These are phyloP conservation scores for Casaregolazyma suthepensis DNA, from an alignment of 1,139 yeast genomes.

Conservation along the genomic window DNA sequence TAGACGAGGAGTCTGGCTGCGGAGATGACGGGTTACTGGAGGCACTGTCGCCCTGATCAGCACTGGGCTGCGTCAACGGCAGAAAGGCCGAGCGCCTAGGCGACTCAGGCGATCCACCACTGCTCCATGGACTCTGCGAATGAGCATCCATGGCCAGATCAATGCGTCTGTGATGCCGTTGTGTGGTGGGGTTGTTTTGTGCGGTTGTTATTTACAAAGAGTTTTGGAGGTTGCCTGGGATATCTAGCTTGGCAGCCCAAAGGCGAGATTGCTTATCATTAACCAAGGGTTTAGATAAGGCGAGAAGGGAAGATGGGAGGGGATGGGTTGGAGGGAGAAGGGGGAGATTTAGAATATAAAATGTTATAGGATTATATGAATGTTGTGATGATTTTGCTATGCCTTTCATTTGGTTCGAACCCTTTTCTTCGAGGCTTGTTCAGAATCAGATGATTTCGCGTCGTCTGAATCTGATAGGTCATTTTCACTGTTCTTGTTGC, in stretches of 20 bases:
- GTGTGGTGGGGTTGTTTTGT: background rate
- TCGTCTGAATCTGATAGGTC: background rate
- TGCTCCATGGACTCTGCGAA: background rate
- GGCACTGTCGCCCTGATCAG: background rate
- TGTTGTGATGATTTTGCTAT: background rate
- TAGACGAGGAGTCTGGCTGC: constrained; percentile 2
- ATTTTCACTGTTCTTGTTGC: background rate
- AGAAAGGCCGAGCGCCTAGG: background rate
- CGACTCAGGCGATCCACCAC: background rate
- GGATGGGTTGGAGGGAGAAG: background rate
- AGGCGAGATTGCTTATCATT: background rate
- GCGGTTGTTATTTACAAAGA: background rate
- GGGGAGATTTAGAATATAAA: background rate
- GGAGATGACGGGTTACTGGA: constrained; percentile 5
- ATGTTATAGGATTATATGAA: background rate
- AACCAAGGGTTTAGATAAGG: background rate
- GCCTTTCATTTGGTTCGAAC: background rate
- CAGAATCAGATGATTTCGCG: background rate
- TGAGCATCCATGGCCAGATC: background rate
- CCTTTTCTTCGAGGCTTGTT: background rate
- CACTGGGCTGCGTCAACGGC: constrained; percentile 3
- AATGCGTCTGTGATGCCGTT: background rate
- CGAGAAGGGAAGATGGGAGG: background rate
- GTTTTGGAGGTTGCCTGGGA: background rate
- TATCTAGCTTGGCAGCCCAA: background rate